These are phyloP conservation scores for Aphanomyces astaci DNA, from an alignment of 352 stramenopile species.

Conservation along the genomic window DNA sequence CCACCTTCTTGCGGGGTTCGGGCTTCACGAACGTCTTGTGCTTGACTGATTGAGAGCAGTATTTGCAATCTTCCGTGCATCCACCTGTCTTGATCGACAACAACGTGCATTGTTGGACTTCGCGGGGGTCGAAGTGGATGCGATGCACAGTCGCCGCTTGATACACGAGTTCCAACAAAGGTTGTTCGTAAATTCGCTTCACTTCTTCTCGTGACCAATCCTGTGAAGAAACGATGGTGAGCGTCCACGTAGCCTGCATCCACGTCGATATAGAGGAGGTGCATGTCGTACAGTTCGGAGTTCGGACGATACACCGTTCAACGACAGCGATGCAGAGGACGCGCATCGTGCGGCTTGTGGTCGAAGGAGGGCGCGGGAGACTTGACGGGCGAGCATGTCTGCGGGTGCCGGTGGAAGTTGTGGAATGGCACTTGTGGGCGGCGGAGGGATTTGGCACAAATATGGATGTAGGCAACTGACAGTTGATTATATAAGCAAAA, in stretches of 20 bases:
- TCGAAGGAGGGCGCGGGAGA: constrained; percentile 4
- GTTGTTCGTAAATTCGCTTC: constrained; percentile 89
- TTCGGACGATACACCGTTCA: constrained; percentile 57
- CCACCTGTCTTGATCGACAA: constrained; percentile 97
- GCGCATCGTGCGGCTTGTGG: not conserved
- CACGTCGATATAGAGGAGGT: not conserved
- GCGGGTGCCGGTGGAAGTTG: constrained; percentile 13
- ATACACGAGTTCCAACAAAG: constrained; percentile 97
- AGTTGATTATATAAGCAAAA: no score
- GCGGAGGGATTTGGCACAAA: no score
- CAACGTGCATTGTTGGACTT: constrained; percentile 97
- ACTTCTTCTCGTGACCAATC: constrained; percentile 96
- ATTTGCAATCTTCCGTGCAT: constrained; percentile 90
- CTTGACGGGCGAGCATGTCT: constrained; percentile 8
- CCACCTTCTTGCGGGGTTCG: constrained; percentile 94
- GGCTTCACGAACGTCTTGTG: constrained; percentile 99
- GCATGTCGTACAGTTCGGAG: constrained; percentile 38
- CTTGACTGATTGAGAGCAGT: constrained; percentile 94
- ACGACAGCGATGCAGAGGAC: constrained; percentile 37
- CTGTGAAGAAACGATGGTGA: no score
- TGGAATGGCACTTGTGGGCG: not conserved
- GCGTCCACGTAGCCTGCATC: not conserved
- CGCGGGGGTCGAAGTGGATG: constrained; percentile 95
- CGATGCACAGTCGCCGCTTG: constrained; percentile 93
- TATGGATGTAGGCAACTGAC: no score